Percentiles rank a stretch among this genome's conserved stretches.
These are phyloP conservation scores for Dalechampia spathulata DNA, from an alignment of 441 rosid species.

Conservation along the genomic window DNA sequence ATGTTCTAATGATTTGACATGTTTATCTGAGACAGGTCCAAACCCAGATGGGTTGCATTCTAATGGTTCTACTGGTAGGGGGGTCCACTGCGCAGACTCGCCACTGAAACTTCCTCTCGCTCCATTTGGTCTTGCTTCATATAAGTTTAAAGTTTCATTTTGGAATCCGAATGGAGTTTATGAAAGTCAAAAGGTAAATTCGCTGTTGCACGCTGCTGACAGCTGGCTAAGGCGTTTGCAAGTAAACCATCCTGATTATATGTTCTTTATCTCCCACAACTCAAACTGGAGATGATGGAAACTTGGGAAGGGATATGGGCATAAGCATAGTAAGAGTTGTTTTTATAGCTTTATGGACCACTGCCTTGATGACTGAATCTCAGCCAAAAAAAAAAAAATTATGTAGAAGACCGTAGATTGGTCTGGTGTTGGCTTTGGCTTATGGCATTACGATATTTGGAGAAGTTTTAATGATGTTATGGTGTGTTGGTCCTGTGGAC, in stretches of 20 bases:
- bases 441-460: too few relatives aligned
- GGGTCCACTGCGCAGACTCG: constrained; percentile 19
- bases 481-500: too few relatives aligned
- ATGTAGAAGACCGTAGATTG: too few relatives aligned
- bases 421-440: too few relatives aligned
- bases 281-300: too few relatives aligned
- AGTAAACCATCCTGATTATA: constrained; percentile 63
- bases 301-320: too few relatives aligned
- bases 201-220: constrained; percentile 48
- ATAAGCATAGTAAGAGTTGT: too few relatives aligned
- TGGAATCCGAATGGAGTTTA: constrained; percentile 40
- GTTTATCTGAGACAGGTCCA: constrained; percentile 14
- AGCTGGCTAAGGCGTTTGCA: constrained; percentile 48
- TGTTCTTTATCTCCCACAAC: constrained; percentile 45
- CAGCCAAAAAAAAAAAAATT: too few relatives aligned
- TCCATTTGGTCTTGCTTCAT: constrained; percentile 72
- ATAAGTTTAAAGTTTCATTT: constrained; percentile 54
- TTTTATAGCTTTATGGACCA: too few relatives aligned
- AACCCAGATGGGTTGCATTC: constrained; percentile 21
- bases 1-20: constrained; percentile 1
- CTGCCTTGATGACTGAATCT: too few relatives aligned
- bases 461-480: too few relatives aligned
- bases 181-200: constrained; percentile 41
- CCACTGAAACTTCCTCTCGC: constrained; percentile 37
- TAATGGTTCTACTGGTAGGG: constrained; percentile 17